Evolutionary conservation across 805 yeast species (phyloP).

Genomic region (Wickerhamiella azymoides): DNA sequence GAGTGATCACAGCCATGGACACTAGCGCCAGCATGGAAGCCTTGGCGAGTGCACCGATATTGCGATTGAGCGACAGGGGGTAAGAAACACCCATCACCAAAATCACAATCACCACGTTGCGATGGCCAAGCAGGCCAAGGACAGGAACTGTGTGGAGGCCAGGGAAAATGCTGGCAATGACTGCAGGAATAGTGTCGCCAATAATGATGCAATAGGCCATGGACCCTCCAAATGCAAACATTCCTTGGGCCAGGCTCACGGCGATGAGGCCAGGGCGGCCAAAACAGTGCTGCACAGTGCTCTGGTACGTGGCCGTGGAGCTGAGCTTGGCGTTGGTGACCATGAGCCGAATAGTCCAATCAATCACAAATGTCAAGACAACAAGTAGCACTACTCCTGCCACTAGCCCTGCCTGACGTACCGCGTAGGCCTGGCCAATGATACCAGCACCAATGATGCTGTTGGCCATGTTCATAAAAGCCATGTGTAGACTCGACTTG

Average conservation of each 20-base stretch:
- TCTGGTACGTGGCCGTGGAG: constrained; percentile 70
- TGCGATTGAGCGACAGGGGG: constrained; percentile 68
- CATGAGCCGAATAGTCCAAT: constrained; percentile 71
- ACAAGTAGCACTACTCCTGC: constrained; percentile 56
- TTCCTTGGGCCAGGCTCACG: constrained; percentile 62
- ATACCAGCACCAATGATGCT: constrained; percentile 93
- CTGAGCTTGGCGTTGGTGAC: constrained; percentile 70
- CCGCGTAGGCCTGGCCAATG: constrained; percentile 85
- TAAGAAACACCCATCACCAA: constrained; percentile 63
- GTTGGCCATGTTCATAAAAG: constrained; percentile 95
- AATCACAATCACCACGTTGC: constrained; percentile 58
- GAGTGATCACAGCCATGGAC: constrained; percentile 69
- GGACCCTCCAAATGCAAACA: constrained; percentile 89
- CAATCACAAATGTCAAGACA: constrained; percentile 54
- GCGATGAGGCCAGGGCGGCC: constrained; percentile 57
- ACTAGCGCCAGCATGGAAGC: constrained; percentile 76
- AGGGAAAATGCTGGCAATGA: constrained; percentile 52
- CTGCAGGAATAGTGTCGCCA: constrained; percentile 92
- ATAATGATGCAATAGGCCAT: constrained; percentile 89
- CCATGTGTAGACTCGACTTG: constrained; percentile 60
- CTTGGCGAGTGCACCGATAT: constrained; percentile 70
- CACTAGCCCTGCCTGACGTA: constrained; percentile 61
- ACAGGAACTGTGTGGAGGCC: constrained; percentile 23
- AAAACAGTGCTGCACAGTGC: constrained; percentile 64
- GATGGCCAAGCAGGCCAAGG: constrained; percentile 42